These are phyloP conservation scores for Aspergillus puulaauensis DNA, from an alignment of 2,329 filamentous ascomycete species.

Conservation along the genomic window DNA sequence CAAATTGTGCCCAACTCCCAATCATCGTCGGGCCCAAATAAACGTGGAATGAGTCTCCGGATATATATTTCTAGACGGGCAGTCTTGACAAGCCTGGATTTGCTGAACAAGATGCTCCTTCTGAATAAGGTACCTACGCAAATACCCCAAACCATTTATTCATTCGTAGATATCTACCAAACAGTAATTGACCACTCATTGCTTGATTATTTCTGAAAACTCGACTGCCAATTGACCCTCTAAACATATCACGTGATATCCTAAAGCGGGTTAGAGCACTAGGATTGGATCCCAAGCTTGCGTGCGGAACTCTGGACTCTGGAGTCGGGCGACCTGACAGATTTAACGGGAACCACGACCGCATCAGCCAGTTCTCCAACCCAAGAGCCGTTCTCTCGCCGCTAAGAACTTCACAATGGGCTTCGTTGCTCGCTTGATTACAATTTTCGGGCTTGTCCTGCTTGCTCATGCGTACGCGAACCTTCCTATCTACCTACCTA, in stretches of 20 bases:
- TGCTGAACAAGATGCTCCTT: too few relatives aligned
- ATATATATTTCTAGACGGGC: too few relatives aligned
- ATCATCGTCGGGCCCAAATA: not conserved
- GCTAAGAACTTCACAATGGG: conserved; percentile 55
- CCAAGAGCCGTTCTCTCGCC: not conserved
- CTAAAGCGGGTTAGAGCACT: not conserved
- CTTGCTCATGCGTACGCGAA: conserved; percentile 78
- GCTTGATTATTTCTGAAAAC: too few relatives aligned
- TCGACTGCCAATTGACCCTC: not conserved
- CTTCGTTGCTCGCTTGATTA: conserved; percentile 68
- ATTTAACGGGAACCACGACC: not conserved
- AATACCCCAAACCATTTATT: too few relatives aligned
- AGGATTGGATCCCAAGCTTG: not conserved
- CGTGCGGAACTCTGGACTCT: not conserved
- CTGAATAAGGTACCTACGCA: too few relatives aligned
- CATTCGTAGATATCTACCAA: too few relatives aligned
- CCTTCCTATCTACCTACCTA: not conserved
- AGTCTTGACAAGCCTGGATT: too few relatives aligned
- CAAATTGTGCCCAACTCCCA: not conserved
- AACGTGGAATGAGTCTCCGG: too few relatives aligned
- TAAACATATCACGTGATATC: not conserved
- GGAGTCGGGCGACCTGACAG: not conserved
- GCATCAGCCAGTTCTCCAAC: not conserved
- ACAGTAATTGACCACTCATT: too few relatives aligned
- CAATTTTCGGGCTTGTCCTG: conserved; percentile 72